phyloP scores from a whole-genome alignment of 164 flowering plant species.

The Liriodendron chinense region DNA sequence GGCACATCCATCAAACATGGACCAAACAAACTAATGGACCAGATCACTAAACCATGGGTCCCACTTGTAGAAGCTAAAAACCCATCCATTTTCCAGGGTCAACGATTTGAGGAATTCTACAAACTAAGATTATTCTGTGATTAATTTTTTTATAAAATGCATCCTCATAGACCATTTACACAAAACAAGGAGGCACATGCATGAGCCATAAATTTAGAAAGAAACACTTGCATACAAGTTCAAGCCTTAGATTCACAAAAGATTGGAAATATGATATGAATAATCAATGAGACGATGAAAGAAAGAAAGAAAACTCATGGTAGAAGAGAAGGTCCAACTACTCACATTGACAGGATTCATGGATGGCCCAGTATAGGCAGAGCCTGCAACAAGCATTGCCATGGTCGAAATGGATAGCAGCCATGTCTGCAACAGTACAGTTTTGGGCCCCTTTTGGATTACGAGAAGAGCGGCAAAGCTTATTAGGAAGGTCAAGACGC shows the following conservation, averaged over 20 bases:
- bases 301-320: background rate
- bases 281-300: background rate
- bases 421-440: constrained; percentile 44
- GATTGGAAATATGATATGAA: background rate
- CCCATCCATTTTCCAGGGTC: too few relatives aligned
- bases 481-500: constrained; percentile 65
- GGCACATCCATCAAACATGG: too few relatives aligned
- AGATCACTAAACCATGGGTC: too few relatives aligned
- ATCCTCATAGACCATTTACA: too few relatives aligned
- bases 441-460: constrained; percentile 57
- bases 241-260: background rate
- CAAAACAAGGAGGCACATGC: background rate
- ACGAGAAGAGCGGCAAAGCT: constrained; percentile 58
- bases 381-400: constrained; percentile 52
- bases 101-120: too few relatives aligned
- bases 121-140: too few relatives aligned
- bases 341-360: constrained; percentile 94
- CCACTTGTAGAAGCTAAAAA: too few relatives aligned
- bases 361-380: constrained; percentile 75
- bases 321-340: background rate
- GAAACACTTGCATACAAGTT: background rate
- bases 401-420: constrained; percentile 60
- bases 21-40: too few relatives aligned
- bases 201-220: background rate
- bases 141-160: too few relatives aligned